Conservation (phyloP, 1,284 basidiomycete species). For the Pseudozyma flocculosa region DNA sequence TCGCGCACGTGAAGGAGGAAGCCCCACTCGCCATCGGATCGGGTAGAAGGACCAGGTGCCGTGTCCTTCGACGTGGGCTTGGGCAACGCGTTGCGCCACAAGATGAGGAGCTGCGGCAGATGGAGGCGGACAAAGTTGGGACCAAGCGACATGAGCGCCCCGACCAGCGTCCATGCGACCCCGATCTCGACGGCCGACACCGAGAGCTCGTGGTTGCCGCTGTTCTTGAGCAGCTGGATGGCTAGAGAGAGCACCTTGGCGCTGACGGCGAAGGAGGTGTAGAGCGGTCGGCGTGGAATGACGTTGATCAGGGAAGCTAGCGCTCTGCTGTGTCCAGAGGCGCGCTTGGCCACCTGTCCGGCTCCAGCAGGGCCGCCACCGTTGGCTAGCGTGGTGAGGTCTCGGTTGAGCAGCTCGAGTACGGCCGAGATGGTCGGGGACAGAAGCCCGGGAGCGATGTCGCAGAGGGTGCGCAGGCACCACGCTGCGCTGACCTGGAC, state of each 20-base stretch:
- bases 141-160: conserved; percentile 86
- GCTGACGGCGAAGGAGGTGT: conserved; percentile 89
- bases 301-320: conserved; percentile 82
- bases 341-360: conserved; percentile 72
- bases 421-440: conserved; percentile 74
- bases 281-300: conserved; percentile 82
- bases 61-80: conserved; percentile 84
- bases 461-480: conserved; percentile 85
- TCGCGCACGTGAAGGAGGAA: conserved; percentile 90
- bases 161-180: conserved; percentile 90
- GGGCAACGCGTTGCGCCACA: conserved; percentile 95
- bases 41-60: conserved; percentile 66
- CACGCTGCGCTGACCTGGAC: conserved; percentile 83
- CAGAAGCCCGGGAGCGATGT: conserved; percentile 79
- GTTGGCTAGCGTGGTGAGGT: conserved; percentile 64
- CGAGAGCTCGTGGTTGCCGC: conserved; percentile 83
- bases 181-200: conserved; percentile 83
- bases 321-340: conserved; percentile 84
- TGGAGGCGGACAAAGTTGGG: conserved; percentile 90
- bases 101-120: conserved; percentile 83
- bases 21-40: conserved; percentile 72
- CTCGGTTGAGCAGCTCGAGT: conserved; percentile 77
- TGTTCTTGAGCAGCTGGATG: conserved; percentile 82
- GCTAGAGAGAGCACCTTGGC: conserved; percentile 89
- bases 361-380: conserved; percentile 55